Base-by-base conservation (phyloP, 1,284 basidiomycete species). In the Lignosus rhinocerotis region DNA sequence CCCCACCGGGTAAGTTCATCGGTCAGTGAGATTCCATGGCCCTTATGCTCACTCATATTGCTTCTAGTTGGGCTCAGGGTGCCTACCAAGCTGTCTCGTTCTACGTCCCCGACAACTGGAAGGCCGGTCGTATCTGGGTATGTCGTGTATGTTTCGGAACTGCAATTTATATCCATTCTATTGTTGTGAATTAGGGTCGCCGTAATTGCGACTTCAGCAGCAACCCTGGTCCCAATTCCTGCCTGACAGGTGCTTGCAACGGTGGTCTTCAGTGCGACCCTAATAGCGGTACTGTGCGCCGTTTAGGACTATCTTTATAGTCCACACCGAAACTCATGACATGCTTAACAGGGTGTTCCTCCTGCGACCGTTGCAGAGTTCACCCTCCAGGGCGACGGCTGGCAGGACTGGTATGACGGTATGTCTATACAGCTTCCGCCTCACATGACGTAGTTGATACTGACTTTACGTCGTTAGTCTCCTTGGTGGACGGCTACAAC, bases 311-410 rank as follows among this genome's bases (percentile, higher is more conserved):
- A 41, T 47, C 16, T 30, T n/a, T 9, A 32, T 34, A 8, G n/a
- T 42, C 34, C 21, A 6, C 12, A n/a, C 5, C 36, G 31, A 3
- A 34, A 5, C 16, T 16, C 11, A 10, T 41, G 32, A 19, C n/a
- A 14, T 14, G 2, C 33, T 25, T n/a, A 39, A 21, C 45, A 73
- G 73, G 76, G 78, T 51, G 72, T 76, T 0, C 77, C 78, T 11
- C 80, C 79, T 7, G 79, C 73, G 0, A 76, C 76, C 11, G 65
- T 80, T 17, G 78, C 77, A 0, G 78, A 80, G 62, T 80, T 75
- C 67, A 80, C 77, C 6, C 66, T 80, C 11, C 53, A 67, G 19
- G 70, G 62, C 12, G 57, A 53, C 36, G 70, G 70, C 7, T 58
- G 57, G 53, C 39, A 51, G 1, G 79, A 80, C 62, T 76, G 69